Evolutionary conservation across 257 asterid species (phyloP).

Genomic region (Solanum etuberosum): DNA sequence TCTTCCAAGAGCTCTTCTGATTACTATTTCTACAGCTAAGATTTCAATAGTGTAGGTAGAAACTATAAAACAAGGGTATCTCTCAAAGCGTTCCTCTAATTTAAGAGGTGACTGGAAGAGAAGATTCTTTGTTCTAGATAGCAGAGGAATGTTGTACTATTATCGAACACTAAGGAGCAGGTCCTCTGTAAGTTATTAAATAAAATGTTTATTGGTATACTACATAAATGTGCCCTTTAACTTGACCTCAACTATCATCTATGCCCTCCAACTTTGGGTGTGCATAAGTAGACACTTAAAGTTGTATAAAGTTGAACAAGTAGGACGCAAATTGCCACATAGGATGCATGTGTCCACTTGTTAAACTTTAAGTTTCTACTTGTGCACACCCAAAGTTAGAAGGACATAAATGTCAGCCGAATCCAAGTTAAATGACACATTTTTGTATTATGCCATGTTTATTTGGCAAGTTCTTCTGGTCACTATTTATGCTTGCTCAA

Average conservation of each 20-base stretch:
- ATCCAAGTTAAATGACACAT: not conserved
- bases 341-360: not conserved
- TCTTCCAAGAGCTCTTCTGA: not conserved
- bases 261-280: not conserved
- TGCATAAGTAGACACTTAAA: not conserved
- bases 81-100: constrained; percentile 65
- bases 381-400: not conserved
- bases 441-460: not conserved
- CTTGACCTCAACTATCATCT: not conserved
- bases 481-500: constrained; percentile 14
- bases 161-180: constrained; percentile 72
- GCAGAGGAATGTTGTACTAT: constrained; percentile 64
- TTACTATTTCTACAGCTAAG: constrained; percentile 22
- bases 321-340: not conserved
- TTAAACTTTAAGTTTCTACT: not conserved
- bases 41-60: constrained; percentile 74
- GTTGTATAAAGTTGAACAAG: not conserved
- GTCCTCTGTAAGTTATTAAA: constrained; percentile 37
- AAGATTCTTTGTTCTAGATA: constrained; percentile 65
- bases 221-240: not conserved
- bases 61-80: constrained; percentile 77
- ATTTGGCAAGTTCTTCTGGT: not conserved
- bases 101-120: constrained; percentile 92
- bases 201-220: not conserved
- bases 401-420: not conserved